These are phyloP conservation scores for Epichloe hybrida DNA, from an alignment of 2,329 filamentous ascomycete species.

Conservation along the genomic window DNA sequence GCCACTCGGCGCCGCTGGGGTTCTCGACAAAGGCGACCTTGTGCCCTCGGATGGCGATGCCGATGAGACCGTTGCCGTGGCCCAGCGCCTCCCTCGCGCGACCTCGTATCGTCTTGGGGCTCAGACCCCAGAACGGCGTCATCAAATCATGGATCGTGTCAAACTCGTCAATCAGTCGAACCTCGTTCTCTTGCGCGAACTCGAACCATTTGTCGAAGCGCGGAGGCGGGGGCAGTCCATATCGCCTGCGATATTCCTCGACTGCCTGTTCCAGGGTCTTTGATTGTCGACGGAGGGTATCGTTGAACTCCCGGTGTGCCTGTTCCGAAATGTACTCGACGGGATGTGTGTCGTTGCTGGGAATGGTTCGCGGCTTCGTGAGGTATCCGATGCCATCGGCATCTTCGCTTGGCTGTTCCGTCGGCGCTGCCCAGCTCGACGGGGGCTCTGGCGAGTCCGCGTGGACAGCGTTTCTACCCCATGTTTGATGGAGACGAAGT, in stretches of 20 bases:
- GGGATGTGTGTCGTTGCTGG: background rate
- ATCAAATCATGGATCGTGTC: slow-evolving; percentile 74
- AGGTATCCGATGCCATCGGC: background rate
- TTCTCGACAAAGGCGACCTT: slow-evolving; percentile 57
- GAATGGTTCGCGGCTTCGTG: background rate
- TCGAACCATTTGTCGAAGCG: slow-evolving; percentile 91
- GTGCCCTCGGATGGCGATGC: slow-evolving; percentile 63
- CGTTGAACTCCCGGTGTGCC: background rate
- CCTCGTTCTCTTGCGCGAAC: slow-evolving; percentile 60
- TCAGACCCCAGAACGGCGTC: slow-evolving; percentile 82
- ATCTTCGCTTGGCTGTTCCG: background rate
- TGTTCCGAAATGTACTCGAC: background rate
- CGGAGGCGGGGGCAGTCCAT: slow-evolving; percentile 70
- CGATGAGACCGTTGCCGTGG: slow-evolving; percentile 68
- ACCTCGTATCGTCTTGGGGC: slow-evolving; percentile 63
- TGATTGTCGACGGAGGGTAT: slow-evolving; percentile 44
- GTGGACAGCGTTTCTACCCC: background rate
- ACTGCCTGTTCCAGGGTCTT: slow-evolving; percentile 64
- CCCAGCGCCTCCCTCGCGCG: slow-evolving; percentile 72
- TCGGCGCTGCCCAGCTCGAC: background rate
- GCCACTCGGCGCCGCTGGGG: slow-evolving; percentile 57
- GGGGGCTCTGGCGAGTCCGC: background rate
- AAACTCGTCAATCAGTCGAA: slow-evolving; percentile 83
- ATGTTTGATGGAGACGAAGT: background rate
- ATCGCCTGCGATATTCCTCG: slow-evolving; percentile 66